A percentile compares a stretch with the other conserved stretches of the same genome.
Evolutionary conservation across 1,139 yeast species (phyloP).

Genomic region (Saccharomyces hybrid): DNA sequence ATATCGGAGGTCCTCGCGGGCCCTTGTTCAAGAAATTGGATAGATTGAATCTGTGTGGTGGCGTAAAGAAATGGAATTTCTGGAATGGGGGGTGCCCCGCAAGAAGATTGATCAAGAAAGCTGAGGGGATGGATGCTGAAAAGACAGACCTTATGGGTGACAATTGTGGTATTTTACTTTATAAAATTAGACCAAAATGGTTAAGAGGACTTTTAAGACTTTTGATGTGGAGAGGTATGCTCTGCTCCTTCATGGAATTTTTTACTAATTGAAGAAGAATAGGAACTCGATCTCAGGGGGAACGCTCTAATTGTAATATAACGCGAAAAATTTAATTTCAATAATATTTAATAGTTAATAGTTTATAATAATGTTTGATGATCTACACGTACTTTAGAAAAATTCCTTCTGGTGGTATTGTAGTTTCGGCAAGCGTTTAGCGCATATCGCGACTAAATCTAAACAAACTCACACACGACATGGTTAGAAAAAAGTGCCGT

Average conservation of each 20-base stretch:
- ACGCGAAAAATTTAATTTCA: not conserved
- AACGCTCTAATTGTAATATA: not conserved
- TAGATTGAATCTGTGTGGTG: slow-evolving; percentile 66
- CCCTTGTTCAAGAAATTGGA: slow-evolving; percentile 70
- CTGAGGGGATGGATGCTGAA: slow-evolving; percentile 64
- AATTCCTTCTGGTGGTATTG: not conserved
- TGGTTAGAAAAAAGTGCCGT: not conserved
- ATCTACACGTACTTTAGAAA: not conserved
- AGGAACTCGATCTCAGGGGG: too few relatives aligned
- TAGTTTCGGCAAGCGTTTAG: too few relatives aligned
- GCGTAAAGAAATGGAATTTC: slow-evolving; percentile 75
- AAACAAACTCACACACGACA: not conserved
- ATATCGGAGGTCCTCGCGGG: slow-evolving; percentile 86
- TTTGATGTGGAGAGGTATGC: slow-evolving; percentile 61
- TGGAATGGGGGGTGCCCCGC: slow-evolving; percentile 61
- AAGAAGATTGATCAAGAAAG: slow-evolving; percentile 62
- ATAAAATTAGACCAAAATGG: slow-evolving; percentile 42
- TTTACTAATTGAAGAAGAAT: slow-evolving; percentile 17
- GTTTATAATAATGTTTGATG: not conserved
- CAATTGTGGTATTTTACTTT: slow-evolving; percentile 50
- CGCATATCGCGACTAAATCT: not conserved
- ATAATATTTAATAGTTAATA: not conserved
- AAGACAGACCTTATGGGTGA: too few relatives aligned
- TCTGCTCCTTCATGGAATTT: slow-evolving; percentile 51
- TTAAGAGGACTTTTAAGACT: slow-evolving; percentile 40